Conservation (phyloP, 2,329 filamentous ascomycete genomes). For the Colletotrichum lupini region DNA sequence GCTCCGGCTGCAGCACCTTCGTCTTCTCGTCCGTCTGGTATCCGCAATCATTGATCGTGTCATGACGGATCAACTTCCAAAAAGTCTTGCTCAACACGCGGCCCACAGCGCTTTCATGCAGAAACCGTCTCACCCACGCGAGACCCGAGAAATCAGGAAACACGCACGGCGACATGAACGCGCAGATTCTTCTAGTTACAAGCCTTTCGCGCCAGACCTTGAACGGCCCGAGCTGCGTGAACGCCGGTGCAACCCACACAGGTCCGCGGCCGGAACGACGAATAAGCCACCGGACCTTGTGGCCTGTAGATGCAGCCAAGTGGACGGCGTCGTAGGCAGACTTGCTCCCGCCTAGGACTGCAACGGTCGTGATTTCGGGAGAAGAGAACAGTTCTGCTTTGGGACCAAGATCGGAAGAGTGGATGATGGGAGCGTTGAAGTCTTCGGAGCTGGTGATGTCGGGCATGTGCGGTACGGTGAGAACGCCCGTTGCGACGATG, state of each 20-base stretch:
- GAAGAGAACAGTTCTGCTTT: conserved; percentile 44
- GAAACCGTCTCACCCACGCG: conserved; percentile 37
- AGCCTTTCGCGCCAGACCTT: conserved; percentile 62
- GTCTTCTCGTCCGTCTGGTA: conserved; percentile 55
- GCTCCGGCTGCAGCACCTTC: conserved; percentile 48
- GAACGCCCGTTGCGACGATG: conserved; percentile 71
- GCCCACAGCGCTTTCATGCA: conserved; percentile 37
- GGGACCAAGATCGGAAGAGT: conserved; percentile 62
- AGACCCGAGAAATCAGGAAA: conserved; percentile 40
- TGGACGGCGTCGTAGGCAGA: conserved; percentile 73
- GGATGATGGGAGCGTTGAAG: conserved; percentile 67
- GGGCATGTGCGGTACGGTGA: conserved; percentile 67
- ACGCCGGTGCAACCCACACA: conserved; percentile 59
- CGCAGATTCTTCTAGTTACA: conserved; percentile 56
- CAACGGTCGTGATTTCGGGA: conserved; percentile 50
- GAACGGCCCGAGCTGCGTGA: conserved; percentile 61
- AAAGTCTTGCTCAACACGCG: conserved; percentile 55
- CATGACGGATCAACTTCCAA: conserved; percentile 58
- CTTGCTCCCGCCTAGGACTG: conserved; percentile 71
- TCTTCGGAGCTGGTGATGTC: conserved; percentile 57
- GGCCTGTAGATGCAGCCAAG: conserved; percentile 62
- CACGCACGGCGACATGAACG: conserved; percentile 50
- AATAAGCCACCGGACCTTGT: conserved; percentile 68
- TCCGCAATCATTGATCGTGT: conserved; percentile 39
- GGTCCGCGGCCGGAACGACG: conserved; percentile 67